Percentiles rank a stretch among this genome's conserved stretches.
These are phyloP conservation scores for Volvariella surrecta DNA, from an alignment of 1,284 basidiomycete genomes.

Conservation along the genomic window DNA sequence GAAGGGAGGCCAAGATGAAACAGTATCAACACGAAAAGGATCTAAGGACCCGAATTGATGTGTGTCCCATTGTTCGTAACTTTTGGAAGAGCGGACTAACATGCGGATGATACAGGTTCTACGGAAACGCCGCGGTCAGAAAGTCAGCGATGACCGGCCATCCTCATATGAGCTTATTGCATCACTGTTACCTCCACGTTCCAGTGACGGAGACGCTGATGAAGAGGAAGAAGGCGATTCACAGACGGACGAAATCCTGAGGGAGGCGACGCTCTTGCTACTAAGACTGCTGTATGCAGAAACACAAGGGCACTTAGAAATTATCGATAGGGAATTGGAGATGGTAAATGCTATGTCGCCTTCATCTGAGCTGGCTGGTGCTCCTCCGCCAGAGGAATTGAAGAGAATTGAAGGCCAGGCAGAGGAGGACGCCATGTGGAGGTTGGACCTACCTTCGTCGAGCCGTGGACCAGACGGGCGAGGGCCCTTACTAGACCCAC, in stretches of 20 bases:
- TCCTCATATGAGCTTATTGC: constrained; percentile 53
- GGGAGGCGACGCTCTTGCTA: constrained; percentile 61
- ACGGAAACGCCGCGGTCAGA: constrained; percentile 41
- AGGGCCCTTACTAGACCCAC: constrained; percentile 64
- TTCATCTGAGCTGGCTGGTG: constrained; percentile 24
- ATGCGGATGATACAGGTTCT: constrained; percentile 39
- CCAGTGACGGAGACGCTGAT: constrained; percentile 15
- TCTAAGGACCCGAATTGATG: constrained; percentile 61
- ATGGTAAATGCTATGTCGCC: constrained; percentile 55
- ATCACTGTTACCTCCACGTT: constrained; percentile 46
- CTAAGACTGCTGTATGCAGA: constrained; percentile 70
- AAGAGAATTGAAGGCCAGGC: constrained; percentile 26
- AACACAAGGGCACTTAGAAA: constrained; percentile 60
- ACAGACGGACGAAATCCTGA: constrained; percentile 54
- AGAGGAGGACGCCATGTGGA: constrained; percentile 62
- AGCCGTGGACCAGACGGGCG: constrained; percentile 33
- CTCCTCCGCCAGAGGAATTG: constrained; percentile 23
- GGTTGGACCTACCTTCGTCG: constrained; percentile 50
- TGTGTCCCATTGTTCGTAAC: constrained; percentile 19
- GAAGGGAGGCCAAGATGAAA: constrained; percentile 80
- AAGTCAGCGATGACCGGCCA: constrained; percentile 25
- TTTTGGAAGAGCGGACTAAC: neutral
- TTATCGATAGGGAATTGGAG: constrained; percentile 67
- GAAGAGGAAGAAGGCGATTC: constrained; percentile 46
- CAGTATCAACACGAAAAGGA: constrained; percentile 85